Evolutionary conservation across 1,139 yeast species (phyloP), one percentile per base, ranked within the genome.

Genomic region (Pichia sp.): DNA sequence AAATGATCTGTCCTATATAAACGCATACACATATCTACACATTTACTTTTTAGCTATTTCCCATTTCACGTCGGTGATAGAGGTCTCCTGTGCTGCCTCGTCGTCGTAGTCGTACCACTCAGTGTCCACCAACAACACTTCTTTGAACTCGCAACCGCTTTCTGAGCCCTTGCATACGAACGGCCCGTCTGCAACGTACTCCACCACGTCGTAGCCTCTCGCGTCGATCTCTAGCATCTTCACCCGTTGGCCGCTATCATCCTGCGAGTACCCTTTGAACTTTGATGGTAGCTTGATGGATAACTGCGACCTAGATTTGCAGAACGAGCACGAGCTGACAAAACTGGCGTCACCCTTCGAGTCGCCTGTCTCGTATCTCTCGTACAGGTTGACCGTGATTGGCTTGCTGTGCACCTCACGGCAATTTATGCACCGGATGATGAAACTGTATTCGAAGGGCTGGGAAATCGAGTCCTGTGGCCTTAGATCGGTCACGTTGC

Each of bases 81-180:
- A 83, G 27, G 91, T 97, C 69, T 93, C 97, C 31, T 75, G 81
- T 10, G 83, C 81, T 5, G 88, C 85, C 64, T 84, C 81, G 57
- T 93, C 98, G 67, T 93, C 98, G 67, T 92, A 95, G 65, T 93
- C 99, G 68, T 85, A 93, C 95, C 97, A 92, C 67, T 93, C 98
- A 48, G 80, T 83, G 45, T 90, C 97, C 46, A 77, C 80, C 52
- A 90, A 71, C 56, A 85, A 90, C n/a, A 90, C 79, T 5, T 62
- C 63, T 7, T 46, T 47, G 34, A 61, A 61, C 10, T 14, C 38
- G 1, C 87, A 76, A 9, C 71, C 69, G 2, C 81, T 71, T 17
- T 80, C 83, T 8, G 70, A 72, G 3, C 89, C 88, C 47, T 69
- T 72, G 57, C 92, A 88, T 50, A 73, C 72, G 67, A 90, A 88